phyloP scores from a whole-genome alignment of 202 grass and related monocot genomes.

The Alloteropsis angusta region DNA sequence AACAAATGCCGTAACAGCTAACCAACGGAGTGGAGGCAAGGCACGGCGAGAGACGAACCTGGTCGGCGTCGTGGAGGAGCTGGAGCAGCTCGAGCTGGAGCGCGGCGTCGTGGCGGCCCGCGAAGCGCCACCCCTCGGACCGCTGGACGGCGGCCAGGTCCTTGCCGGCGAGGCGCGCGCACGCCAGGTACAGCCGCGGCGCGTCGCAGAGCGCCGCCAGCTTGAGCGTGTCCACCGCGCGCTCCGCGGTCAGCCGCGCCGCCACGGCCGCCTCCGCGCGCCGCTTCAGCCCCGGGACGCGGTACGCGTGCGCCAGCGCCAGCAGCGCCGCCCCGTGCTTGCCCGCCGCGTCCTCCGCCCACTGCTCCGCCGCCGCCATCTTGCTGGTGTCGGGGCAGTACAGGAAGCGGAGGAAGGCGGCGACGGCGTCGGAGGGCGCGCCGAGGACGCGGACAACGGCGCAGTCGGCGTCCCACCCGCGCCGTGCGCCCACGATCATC shows the following conservation, averaged over 20 bases:
- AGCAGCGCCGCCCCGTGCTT: slow-evolving; percentile 61
- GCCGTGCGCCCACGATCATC: slow-evolving; percentile 41
- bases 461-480: slow-evolving; percentile 33
- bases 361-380: too few species aligned
- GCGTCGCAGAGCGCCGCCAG: slow-evolving; percentile 70
- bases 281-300: slow-evolving; percentile 61
- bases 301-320: slow-evolving; percentile 74
- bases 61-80: slow-evolving; percentile 37
- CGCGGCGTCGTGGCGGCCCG: slow-evolving; percentile 43
- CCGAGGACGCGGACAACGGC: slow-evolving; percentile 55
- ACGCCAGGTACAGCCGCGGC: slow-evolving; percentile 41
- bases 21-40: too few species aligned
- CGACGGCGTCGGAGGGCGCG: slow-evolving; percentile 40
- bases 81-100: slow-evolving; percentile 57
- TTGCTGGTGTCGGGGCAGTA: slow-evolving; percentile 41
- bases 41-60: too few species aligned
- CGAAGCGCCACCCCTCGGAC: slow-evolving; percentile 77
- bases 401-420: slow-evolving; percentile 61
- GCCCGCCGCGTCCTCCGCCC: slow-evolving; percentile 22
- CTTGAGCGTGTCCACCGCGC: slow-evolving; percentile 63
- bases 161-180: slow-evolving; percentile 57
- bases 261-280: slow-evolving; percentile 40
- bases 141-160: slow-evolving; percentile 49
- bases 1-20: too few species aligned
- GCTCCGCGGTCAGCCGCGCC: slow-evolving; percentile 36